Percentiles rank a stretch among this genome's conserved stretches.
Evolutionary conservation across 345 rosid genomes (phyloP).

Genomic region (Citrus unshiu): DNA sequence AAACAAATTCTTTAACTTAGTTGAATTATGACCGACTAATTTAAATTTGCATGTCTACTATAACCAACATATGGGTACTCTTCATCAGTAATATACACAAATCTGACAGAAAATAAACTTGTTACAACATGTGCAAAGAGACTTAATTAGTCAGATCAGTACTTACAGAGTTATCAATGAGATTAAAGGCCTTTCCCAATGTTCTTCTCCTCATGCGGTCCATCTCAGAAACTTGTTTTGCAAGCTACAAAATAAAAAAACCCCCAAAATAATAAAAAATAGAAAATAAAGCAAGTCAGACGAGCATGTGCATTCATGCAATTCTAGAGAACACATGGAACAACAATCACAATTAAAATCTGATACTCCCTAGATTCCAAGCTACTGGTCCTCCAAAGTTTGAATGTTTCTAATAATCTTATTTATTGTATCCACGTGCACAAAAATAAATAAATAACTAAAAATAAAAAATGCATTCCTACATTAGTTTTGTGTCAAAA

Average conservation of each 20-base stretch:
- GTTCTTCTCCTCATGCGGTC: constrained; percentile 64
- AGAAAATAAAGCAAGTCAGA: not conserved
- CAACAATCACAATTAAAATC: not conserved
- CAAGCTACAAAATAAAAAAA: constrained; percentile 48
- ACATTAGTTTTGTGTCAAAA: not conserved
- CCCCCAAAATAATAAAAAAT: not conserved
- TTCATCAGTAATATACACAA: not conserved
- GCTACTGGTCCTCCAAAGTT: not conserved
- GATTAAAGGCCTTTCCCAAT: constrained; percentile 75
- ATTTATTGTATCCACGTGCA: not conserved
- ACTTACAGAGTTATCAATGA: constrained; percentile 78
- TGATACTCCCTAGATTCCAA: not conserved
- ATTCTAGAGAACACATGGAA: not conserved
- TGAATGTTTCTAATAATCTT: not conserved
- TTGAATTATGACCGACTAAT: not conserved
- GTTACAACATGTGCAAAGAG: constrained; percentile 12
- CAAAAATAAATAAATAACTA: not conserved
- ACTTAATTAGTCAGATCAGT: constrained; percentile 10
- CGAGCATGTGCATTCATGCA: not conserved
- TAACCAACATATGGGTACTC: not conserved
- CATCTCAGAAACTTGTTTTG: constrained; percentile 77
- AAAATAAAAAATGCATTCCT: not conserved
- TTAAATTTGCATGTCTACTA: not conserved
- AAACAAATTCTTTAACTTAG: not conserved
- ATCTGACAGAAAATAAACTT: not conserved